Percentiles rank a stretch among this genome's conserved stretches.
Evolutionary conservation across 129 eudicot species (phyloP).

Genomic region (Arctium lappa): DNA sequence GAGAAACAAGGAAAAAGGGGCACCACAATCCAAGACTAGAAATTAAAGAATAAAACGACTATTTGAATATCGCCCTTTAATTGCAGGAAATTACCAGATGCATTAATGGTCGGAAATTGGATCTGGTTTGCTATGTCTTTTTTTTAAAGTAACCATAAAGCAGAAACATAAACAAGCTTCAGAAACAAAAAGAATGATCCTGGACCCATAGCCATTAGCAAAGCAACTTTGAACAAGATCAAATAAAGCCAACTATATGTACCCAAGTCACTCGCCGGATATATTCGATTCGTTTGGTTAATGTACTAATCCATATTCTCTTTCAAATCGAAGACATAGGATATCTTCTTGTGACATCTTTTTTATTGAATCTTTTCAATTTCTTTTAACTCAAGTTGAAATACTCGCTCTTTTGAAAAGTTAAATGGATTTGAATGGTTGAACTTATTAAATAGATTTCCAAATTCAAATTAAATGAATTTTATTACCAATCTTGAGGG

Average conservation of each 20-base stretch:
- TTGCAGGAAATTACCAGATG: background rate
- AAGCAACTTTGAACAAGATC: background rate
- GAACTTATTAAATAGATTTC: background rate
- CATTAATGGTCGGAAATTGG: background rate
- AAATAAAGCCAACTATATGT: background rate
- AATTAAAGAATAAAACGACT: background rate
- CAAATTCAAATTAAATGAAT: background rate
- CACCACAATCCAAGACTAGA: background rate
- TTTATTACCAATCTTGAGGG: slow-evolving; percentile 13
- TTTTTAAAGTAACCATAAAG: background rate
- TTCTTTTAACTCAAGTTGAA: background rate
- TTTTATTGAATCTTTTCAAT: background rate
- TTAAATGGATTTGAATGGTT: background rate
- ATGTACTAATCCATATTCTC: background rate
- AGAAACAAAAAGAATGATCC: background rate
- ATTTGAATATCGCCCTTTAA: background rate
- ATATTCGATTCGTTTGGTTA: background rate
- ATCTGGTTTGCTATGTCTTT: background rate
- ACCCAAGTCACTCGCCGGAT: background rate
- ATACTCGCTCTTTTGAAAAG: background rate
- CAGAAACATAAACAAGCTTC: background rate
- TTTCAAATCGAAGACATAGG: background rate
- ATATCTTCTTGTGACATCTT: background rate
- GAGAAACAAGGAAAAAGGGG: background rate
- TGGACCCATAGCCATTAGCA: background rate